These are phyloP conservation scores for Diutina pseudorugosa DNA, from an alignment of 1,139 yeast species.

Conservation along the genomic window DNA sequence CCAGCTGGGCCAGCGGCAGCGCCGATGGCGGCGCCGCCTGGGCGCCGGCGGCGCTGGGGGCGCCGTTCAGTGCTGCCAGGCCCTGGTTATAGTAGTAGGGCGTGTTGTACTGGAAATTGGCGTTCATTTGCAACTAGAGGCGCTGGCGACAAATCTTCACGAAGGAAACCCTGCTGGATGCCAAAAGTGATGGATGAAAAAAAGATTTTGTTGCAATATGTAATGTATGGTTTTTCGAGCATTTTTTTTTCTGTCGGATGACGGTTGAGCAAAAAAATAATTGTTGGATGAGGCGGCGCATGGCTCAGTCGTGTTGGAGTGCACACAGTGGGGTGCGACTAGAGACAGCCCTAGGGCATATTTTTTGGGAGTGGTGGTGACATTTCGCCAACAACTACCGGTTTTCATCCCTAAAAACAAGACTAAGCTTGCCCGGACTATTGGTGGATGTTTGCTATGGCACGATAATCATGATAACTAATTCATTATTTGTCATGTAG, in stretches of 20 bases:
- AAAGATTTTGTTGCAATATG: conserved; percentile 3
- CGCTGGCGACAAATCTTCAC: background rate
- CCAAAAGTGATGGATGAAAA: background rate
- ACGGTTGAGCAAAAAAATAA: conserved; percentile 3
- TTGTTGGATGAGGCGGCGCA: background rate
- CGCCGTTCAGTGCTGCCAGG: conserved; percentile 1
- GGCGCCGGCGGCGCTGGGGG: background rate
- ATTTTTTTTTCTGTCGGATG: background rate
- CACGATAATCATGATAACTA: too few species aligned
- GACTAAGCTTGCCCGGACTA: too few species aligned
- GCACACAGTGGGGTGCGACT: too few species aligned
- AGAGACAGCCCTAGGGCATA: too few species aligned
- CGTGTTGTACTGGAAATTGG: conserved; percentile 3
- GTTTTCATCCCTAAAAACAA: too few species aligned
- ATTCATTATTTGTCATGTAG: too few species aligned
- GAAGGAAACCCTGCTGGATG: background rate
- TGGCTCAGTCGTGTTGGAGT: background rate
- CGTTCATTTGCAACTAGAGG: background rate
- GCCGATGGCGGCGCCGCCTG: background rate
- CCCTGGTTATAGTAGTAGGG: background rate
- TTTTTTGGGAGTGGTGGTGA: too few species aligned
- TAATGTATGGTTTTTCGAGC: conserved; percentile 1
- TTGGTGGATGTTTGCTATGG: too few species aligned
- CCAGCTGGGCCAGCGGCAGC: conserved; percentile 9
- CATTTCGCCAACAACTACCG: too few species aligned